Evolutionary conservation across 495 filamentous ascomycete species (phyloP), one percentile per base, ranked within the genome.

Genomic region (Penicillium salamii): DNA sequence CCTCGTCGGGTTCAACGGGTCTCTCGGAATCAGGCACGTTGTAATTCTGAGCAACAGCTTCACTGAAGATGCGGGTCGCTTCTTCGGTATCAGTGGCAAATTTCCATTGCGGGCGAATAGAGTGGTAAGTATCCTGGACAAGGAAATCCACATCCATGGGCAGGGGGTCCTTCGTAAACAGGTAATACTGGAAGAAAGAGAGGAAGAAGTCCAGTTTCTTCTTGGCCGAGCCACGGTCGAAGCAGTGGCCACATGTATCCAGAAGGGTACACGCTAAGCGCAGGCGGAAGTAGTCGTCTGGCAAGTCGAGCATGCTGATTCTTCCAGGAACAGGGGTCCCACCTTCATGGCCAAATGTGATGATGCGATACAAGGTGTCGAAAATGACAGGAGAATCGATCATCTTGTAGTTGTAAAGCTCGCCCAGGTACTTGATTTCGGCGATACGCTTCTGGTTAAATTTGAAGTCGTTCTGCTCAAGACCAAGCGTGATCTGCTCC

Each of bases 151-250:
- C 85, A 59, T 97, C 93, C 90, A 97, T 96, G 2, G 93, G 95
- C 34, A 96, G 65, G 2, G 88, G 78, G 9, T 95, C 88, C 67
- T 99, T 99, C n/a, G 87, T 88, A 58, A 85, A 83, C 51, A 96
- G 86, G 74, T 99, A 99, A 63, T 96, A 97, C 81, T 91, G 93
- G 65, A 97, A 90, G 70, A 97, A 99, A 0, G 87, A 92, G 42
- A 99, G 78, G 75, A 97, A 99, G 69, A 96, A 97, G 61, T 99
- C 93, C 13, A 99, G 80, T 73, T 97, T 99, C 76, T 96, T 97
- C 62, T 91, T 93, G 1, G 91, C 85, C 28, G 85, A 83, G 5
- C 95, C 93, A 45, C 91, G 86, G 67, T 97, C 91, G 62, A 96
- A 99, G 69, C 90, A 97, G 67, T 91, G 86, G 39, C 93, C 93